These are phyloP conservation scores for Narthecium ossifragum DNA, from an alignment of 106 monocot species.

Conservation along the genomic window DNA sequence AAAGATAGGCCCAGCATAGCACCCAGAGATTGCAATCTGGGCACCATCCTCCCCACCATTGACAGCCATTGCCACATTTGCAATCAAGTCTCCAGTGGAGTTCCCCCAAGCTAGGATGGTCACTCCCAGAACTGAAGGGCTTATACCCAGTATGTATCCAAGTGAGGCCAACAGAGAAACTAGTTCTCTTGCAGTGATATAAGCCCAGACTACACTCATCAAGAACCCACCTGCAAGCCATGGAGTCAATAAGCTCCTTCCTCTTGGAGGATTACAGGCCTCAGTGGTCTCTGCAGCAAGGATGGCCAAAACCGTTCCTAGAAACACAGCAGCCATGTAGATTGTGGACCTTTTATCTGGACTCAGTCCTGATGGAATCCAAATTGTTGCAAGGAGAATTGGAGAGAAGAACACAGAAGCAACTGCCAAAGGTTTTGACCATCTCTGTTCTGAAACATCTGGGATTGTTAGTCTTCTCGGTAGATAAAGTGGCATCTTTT, in stretches of 20 bases:
- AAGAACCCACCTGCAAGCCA: conserved; percentile 44
- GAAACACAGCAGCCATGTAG: conserved; percentile 13
- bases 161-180: conserved; percentile 37
- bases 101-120: conserved; percentile 62
- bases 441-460: conserved; percentile 25
- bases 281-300: conserved; percentile 21
- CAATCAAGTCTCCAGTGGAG: conserved; percentile 49
- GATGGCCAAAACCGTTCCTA: conserved; percentile 20
- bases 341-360: conserved; percentile 10
- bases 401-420: conserved; percentile 30
- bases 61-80: conserved; percentile 44
- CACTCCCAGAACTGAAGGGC: conserved; percentile 36
- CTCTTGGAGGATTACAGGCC: conserved; percentile 23
- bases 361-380: conserved; percentile 6
- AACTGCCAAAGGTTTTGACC: conserved; percentile 46
- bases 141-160: conserved; percentile 27
- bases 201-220: conserved; percentile 55
- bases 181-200: conserved; percentile 38
- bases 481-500: conserved; percentile 39
- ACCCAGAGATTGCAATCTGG: conserved; percentile 38
- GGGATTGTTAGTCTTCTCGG: conserved; percentile 54
- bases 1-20: conserved; percentile 39
- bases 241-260: conserved; percentile 17
- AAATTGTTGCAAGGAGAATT: conserved; percentile 30
- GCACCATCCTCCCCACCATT: conserved; percentile 31